These are phyloP conservation scores for Rhodotorula sp. DNA, from an alignment of 1,284 basidiomycete species.

Conservation along the genomic window DNA sequence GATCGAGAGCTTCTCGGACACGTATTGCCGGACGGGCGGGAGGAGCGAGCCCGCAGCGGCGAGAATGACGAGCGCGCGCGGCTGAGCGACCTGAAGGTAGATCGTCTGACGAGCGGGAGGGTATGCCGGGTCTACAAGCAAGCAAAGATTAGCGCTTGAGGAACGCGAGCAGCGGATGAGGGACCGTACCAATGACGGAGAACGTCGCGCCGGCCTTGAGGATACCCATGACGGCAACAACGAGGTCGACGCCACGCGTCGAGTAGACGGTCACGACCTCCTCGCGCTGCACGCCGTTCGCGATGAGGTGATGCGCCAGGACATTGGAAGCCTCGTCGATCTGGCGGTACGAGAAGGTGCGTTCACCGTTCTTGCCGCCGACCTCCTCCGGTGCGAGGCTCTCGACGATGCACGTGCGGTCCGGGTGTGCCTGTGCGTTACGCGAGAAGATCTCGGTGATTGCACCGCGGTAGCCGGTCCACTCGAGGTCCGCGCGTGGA, in stretches of 20 bases:
- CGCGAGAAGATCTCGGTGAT: constrained; percentile 89
- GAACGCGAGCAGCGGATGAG: background rate
- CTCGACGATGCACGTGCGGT: constrained; percentile 80
- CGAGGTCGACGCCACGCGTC: constrained; percentile 91
- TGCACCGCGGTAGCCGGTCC: constrained; percentile 96
- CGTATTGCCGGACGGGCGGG: constrained; percentile 80
- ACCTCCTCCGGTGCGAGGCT: constrained; percentile 58
- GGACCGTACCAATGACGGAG: constrained; percentile 81
- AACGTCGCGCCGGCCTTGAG: constrained; percentile 97
- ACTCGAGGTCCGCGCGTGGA: constrained; percentile 85
- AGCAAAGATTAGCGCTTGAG: too few species aligned
- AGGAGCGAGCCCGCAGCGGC: constrained; percentile 84
- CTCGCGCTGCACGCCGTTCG: constrained; percentile 81
- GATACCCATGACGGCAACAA: constrained; percentile 94
- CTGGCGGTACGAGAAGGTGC: constrained; percentile 73
- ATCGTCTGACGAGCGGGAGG: constrained; percentile 92
- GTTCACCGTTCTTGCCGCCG: constrained; percentile 56
- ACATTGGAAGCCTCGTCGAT: constrained; percentile 86
- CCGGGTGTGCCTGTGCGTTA: constrained; percentile 75
- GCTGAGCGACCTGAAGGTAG: constrained; percentile 90
- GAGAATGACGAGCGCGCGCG: constrained; percentile 88
- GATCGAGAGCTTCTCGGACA: constrained; percentile 76
- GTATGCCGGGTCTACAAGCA: constrained; percentile 82
- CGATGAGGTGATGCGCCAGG: constrained; percentile 85
- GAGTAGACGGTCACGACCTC: constrained; percentile 99